phyloP scores from a whole-genome alignment of 2,329 filamentous ascomycete genomes.

The Cladosporium sp. region DNA sequence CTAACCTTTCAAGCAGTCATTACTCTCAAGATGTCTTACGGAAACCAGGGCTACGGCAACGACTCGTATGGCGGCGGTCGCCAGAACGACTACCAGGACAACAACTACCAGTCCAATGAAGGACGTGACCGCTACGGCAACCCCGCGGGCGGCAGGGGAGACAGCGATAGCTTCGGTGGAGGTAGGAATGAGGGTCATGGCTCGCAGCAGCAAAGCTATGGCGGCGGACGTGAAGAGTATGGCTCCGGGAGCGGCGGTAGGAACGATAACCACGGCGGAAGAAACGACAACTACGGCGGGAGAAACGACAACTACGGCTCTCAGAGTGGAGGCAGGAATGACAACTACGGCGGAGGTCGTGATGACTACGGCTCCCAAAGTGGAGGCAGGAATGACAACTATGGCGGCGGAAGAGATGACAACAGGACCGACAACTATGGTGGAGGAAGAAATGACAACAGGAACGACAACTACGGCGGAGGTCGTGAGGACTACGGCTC shows the following conservation, averaged over 20 bases:
- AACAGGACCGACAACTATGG: neutral
- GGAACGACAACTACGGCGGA: constrained; percentile 7
- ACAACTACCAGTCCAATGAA: constrained; percentile 10
- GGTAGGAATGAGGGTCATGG: neutral
- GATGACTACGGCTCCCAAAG: constrained; percentile 3
- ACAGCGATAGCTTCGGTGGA: constrained; percentile 16
- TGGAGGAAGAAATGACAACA: neutral
- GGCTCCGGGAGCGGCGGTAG: too few species aligned
- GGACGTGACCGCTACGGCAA: constrained; percentile 14
- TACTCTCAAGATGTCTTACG: constrained; percentile 15
- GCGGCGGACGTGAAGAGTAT: too few species aligned
- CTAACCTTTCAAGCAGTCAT: neutral
- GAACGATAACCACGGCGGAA: neutral
- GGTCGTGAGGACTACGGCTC: constrained; percentile 13
- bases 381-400: constrained; percentile 16
- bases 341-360: constrained; percentile 12
- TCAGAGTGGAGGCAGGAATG: constrained; percentile 15
- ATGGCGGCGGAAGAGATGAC: neutral
- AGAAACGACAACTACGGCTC: constrained; percentile 13
- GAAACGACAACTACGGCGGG: neutral
- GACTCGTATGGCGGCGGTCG: constrained; percentile 18
- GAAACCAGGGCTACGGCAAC: constrained; percentile 15
- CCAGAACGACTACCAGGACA: constrained; percentile 14
- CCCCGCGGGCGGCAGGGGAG: constrained; percentile 5
- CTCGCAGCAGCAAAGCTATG: too few species aligned